Percentiles rank a stretch among this genome's conserved stretches.
These are phyloP conservation scores for Cladophialophora bantiana DNA, from an alignment of 2,329 filamentous ascomycete species.

Conservation along the genomic window DNA sequence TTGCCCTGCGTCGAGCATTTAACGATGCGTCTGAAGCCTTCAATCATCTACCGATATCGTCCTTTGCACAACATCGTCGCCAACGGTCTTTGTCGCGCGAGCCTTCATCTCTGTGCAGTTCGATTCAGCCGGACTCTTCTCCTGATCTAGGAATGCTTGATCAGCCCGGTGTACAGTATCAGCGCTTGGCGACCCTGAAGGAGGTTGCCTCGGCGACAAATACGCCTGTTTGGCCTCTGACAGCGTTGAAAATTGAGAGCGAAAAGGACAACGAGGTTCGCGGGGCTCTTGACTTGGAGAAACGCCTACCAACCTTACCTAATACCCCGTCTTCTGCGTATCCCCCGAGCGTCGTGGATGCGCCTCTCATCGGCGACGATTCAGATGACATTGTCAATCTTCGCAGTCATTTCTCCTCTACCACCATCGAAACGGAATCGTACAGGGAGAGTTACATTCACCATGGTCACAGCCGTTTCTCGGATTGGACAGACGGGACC, in stretches of 20 bases:
- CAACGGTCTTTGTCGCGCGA: conserved; percentile 44
- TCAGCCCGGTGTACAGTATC: conserved; percentile 19
- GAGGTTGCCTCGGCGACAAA: conserved; percentile 36
- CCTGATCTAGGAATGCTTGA: conserved; percentile 14
- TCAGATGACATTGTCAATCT: conserved; percentile 29
- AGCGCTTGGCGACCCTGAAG: conserved; percentile 38
- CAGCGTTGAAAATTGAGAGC: conserved; percentile 36
- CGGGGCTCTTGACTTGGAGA: conserved; percentile 44
- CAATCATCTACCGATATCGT: conserved; percentile 34
- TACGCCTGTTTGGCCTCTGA: conserved; percentile 41
- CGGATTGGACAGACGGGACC: conserved; percentile 49
- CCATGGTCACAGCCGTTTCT: conserved; percentile 51
- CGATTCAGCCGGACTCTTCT: conserved; percentile 42
- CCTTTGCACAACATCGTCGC: conserved; percentile 50
- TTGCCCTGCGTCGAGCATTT: conserved; percentile 36
- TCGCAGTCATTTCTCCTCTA: conserved; percentile 40
- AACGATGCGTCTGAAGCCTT: conserved; percentile 23
- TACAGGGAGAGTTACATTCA: conserved; percentile 28
- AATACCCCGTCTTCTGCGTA: conserved; percentile 55
- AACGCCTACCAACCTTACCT: conserved; percentile 54
- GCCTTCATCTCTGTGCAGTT: conserved; percentile 41
- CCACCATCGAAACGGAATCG: conserved; percentile 38
- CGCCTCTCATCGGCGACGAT: conserved; percentile 17
- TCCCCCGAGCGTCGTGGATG: conserved; percentile 33
- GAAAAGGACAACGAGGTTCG: conserved; percentile 39